Conservation (phyloP, 2,329 filamentous ascomycete species). For the Zasmidium angulare region DNA sequence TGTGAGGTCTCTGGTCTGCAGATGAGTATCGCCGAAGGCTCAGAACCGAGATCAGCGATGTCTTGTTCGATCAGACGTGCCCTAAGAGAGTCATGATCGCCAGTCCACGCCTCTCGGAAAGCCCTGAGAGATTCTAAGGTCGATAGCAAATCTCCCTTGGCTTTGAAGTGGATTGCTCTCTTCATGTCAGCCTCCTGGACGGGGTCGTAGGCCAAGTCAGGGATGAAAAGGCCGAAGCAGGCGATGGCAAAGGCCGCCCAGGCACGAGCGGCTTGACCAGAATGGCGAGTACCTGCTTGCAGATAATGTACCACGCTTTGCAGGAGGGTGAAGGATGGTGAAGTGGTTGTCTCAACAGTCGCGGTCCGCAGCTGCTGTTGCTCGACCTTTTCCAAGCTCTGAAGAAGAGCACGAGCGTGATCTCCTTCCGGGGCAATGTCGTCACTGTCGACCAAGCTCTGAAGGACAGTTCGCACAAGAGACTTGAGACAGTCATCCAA, state of each 20-base stretch:
- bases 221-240: conserved; percentile 76
- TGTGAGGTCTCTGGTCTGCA: conserved; percentile 70
- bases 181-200: conserved; percentile 63
- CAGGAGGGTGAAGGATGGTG: background rate
- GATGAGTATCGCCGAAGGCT: conserved; percentile 65
- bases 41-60: conserved; percentile 62
- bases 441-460: conserved; percentile 26
- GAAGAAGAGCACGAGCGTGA: conserved; percentile 3
- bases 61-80: conserved; percentile 63
- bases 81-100: conserved; percentile 66
- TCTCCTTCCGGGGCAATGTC: background rate
- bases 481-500: conserved; percentile 31
- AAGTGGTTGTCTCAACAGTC: too few species aligned
- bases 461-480: conserved; percentile 31
- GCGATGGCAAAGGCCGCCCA: conserved; percentile 77
- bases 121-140: conserved; percentile 61
- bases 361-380: background rate
- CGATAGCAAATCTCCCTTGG: conserved; percentile 55
- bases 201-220: conserved; percentile 84
- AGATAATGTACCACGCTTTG: background rate
- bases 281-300: background rate
- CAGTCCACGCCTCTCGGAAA: conserved; percentile 69
- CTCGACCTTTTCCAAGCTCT: background rate
- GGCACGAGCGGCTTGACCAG: conserved; percentile 50
- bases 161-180: conserved; percentile 57